Conservation (phyloP, 306 rosid species). For the Trifolium dubium region DNA sequence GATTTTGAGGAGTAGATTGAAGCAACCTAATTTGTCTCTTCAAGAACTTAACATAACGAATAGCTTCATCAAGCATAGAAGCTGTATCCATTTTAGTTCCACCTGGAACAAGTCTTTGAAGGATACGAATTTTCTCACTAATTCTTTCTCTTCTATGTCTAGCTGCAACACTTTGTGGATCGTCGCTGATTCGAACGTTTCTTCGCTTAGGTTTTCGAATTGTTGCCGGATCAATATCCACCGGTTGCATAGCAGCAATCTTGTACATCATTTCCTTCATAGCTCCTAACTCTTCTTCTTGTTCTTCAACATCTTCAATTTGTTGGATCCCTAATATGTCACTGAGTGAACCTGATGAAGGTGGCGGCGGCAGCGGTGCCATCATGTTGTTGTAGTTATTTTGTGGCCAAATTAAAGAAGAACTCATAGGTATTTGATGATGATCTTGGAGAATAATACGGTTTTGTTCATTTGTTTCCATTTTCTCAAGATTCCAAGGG, state of each 20-base stretch:
- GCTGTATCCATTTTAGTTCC: slow-evolving; percentile 98
- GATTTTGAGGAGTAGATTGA: slow-evolving; percentile 51
- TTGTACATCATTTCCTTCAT: slow-evolving; percentile 98
- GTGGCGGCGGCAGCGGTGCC: slow-evolving; percentile 17
- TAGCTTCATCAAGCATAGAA: slow-evolving; percentile 94
- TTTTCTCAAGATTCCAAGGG: slow-evolving; percentile 54
- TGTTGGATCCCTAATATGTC: slow-evolving; percentile 38
- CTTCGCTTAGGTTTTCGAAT: slow-evolving; percentile 75
- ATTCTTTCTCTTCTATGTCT: slow-evolving; percentile 89
- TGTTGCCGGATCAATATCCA: slow-evolving; percentile 86
- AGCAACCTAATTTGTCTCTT: slow-evolving; percentile 81
- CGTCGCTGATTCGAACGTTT: slow-evolving; percentile 92
- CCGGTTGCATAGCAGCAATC: slow-evolving; percentile 95
- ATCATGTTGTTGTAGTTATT: slow-evolving; percentile 34
- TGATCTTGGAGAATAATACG: slow-evolving; percentile 33
- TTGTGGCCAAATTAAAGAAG: slow-evolving; percentile 39
- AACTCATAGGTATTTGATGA: slow-evolving; percentile 51
- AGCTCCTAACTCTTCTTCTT: slow-evolving; percentile 79
- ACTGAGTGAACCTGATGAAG: slow-evolving; percentile 45
- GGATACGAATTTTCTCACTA: slow-evolving; percentile 85
- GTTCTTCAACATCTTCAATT: slow-evolving; percentile 45
- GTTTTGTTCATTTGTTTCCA: slow-evolving; percentile 41
- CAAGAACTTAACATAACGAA: slow-evolving; percentile 87
- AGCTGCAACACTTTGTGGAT: slow-evolving; percentile 93
- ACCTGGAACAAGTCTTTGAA: slow-evolving; percentile 92